Conservation (phyloP, 2,329 filamentous ascomycete genomes). For the Exophiala viscosa region DNA sequence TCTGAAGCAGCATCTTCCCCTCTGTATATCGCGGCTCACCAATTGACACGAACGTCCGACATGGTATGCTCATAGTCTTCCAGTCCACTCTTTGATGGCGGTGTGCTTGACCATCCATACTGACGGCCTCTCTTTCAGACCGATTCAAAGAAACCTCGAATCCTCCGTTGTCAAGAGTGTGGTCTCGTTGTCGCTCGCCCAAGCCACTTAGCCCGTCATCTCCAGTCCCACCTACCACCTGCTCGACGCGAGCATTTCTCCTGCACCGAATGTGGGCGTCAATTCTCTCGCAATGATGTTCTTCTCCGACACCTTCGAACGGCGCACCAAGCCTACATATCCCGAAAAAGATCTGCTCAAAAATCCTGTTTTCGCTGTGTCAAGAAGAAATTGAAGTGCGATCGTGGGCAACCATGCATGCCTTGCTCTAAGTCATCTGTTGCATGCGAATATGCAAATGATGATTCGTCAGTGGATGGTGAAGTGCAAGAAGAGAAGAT, state of each 20-base stretch:
- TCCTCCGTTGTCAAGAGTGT: slow-evolving; percentile 18
- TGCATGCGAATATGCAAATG: slow-evolving; percentile 16
- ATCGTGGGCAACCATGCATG: slow-evolving; percentile 14
- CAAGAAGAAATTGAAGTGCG: slow-evolving; percentile 22
- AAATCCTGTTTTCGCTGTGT: slow-evolving; percentile 24
- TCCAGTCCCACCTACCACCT: slow-evolving; percentile 20
- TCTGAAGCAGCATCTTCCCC: too few species aligned
- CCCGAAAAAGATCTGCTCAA: slow-evolving; percentile 15
- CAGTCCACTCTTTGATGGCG: too few species aligned
- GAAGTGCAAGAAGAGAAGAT: slow-evolving; percentile 6
- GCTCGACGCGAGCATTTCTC: slow-evolving; percentile 19
- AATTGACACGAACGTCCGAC: too few species aligned
- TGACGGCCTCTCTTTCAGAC: not conserved
- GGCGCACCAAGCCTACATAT: slow-evolving; percentile 16
- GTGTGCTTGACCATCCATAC: too few species aligned
- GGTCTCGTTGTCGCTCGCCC: slow-evolving; percentile 19
- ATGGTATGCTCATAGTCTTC: too few species aligned
- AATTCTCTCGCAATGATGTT: slow-evolving; percentile 23
- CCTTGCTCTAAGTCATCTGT: slow-evolving; percentile 10
- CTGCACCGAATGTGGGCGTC: slow-evolving; percentile 18
- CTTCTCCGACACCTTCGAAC: slow-evolving; percentile 21
- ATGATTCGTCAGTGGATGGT: not conserved
- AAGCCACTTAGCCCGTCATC: slow-evolving; percentile 21
- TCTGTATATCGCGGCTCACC: too few species aligned
- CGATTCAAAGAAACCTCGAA: slow-evolving; percentile 11